phyloP scores from a whole-genome alignment of 805 yeast species.

The Sugiyamaella chiloensis region DNA sequence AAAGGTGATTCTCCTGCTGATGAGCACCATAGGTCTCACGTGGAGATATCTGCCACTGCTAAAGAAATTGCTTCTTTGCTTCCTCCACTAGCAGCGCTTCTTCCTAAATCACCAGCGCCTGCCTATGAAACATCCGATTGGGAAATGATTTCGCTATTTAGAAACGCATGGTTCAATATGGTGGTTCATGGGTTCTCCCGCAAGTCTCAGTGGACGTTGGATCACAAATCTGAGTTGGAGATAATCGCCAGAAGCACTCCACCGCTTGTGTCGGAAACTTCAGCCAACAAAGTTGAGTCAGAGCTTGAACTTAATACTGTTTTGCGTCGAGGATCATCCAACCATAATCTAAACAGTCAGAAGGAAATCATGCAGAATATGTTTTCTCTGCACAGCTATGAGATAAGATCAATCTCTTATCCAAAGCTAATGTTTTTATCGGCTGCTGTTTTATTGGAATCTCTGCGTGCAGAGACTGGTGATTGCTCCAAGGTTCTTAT shows the following conservation, averaged over 20 bases:
- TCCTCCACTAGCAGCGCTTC: constrained; percentile 68
- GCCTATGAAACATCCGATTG: constrained; percentile 48
- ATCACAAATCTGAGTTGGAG: constrained; percentile 49
- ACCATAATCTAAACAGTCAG: constrained; percentile 73
- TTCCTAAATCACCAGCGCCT: constrained; percentile 54
- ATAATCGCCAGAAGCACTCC: constrained; percentile 85
- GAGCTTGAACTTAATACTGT: constrained; percentile 90
- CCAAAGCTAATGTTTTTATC: constrained; percentile 86
- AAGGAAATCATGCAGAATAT: constrained; percentile 39
- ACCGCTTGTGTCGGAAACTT: constrained; percentile 76
- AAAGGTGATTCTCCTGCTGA: constrained; percentile 75
- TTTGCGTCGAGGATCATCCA: constrained; percentile 83
- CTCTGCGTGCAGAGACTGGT: constrained; percentile 73
- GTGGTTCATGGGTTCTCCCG: constrained; percentile 77
- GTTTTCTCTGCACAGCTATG: constrained; percentile 49
- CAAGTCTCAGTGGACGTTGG: constrained; percentile 50
- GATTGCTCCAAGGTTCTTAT: constrained; percentile 71
- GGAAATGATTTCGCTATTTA: constrained; percentile 55
- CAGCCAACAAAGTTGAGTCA: constrained; percentile 83
- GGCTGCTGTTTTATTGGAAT: constrained; percentile 75
- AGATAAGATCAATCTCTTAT: constrained; percentile 54
- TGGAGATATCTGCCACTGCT: constrained; percentile 45
- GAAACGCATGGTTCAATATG: constrained; percentile 92
- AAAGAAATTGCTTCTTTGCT: constrained; percentile 61
- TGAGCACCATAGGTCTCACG: constrained; percentile 73